A percentile compares a stretch with the other conserved stretches of the same genome.
phyloP scores from a whole-genome alignment of 768 basidiomycete genomes.

The Glaciozyma martinii region DNA sequence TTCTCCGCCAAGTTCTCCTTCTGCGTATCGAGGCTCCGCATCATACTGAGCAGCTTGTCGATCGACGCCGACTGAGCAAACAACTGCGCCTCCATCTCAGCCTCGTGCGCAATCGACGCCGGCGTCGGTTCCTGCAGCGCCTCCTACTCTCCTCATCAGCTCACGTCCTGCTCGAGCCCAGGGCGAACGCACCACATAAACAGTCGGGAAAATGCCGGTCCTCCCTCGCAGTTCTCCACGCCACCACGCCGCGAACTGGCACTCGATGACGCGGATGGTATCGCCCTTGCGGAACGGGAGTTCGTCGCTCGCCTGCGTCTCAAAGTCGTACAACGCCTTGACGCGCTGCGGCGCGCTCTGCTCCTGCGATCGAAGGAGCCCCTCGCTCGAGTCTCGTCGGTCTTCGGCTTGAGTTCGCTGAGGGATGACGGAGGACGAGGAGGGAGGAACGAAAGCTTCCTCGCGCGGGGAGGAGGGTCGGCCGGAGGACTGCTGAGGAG shows the following conservation, averaged over 20 bases:
- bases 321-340: slow-evolving; percentile 77
- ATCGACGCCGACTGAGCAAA: slow-evolving; percentile 80
- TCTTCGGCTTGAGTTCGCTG: not conserved
- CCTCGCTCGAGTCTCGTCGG: slow-evolving; percentile 32
- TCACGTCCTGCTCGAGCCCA: not conserved
- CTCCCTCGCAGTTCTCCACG: slow-evolving; percentile 78
- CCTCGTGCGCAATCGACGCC: slow-evolving; percentile 45
- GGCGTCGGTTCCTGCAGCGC: slow-evolving; percentile 73
- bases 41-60: slow-evolving; percentile 65
- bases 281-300: slow-evolving; percentile 86
- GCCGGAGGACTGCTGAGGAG: not conserved
- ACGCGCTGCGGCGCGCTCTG: slow-evolving; percentile 59
- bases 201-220: slow-evolving; percentile 93
- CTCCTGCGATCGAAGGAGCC: slow-evolving; percentile 36
- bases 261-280: slow-evolving; percentile 86
- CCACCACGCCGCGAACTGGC: slow-evolving; percentile 96
- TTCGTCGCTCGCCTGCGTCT: slow-evolving; percentile 78
- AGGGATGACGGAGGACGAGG: not conserved
- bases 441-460: slow-evolving; percentile 8
- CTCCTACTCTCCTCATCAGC: slow-evolving; percentile 38
- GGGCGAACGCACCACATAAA: slow-evolving; percentile 66
- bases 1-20: slow-evolving; percentile 82
- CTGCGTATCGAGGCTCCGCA: slow-evolving; percentile 59
- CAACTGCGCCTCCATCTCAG: slow-evolving; percentile 75
- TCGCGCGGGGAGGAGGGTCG: slow-evolving; percentile 6